Percentiles rank a stretch among this genome's conserved stretches.
These are phyloP conservation scores for Echium plantagineum DNA, from an alignment of 257 asterid species.

Conservation along the genomic window DNA sequence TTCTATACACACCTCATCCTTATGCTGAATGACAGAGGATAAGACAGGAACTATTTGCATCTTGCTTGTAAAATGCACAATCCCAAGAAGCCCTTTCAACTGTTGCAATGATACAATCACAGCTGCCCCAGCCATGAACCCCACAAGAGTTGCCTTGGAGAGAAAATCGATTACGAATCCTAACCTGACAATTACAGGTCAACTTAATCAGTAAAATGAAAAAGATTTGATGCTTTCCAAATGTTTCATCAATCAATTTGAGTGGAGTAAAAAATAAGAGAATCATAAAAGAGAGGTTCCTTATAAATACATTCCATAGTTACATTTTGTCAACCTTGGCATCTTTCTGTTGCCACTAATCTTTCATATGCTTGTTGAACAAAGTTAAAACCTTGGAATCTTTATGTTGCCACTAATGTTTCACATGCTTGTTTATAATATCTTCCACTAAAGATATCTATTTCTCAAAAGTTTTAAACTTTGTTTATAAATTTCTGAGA, in stretches of 20 bases:
- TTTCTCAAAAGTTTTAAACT: background rate
- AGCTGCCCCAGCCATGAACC: conserved; percentile 96
- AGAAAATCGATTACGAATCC: conserved; percentile 31
- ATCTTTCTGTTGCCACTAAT: background rate
- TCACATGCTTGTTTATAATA: background rate
- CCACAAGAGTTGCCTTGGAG: background rate
- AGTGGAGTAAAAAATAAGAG: background rate
- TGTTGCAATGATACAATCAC: conserved; percentile 75
- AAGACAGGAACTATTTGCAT: conserved; percentile 79
- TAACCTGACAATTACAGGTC: conserved; percentile 38
- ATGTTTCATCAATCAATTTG: background rate
- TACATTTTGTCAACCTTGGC: background rate
- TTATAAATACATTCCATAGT: background rate
- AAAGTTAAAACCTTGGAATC: background rate
- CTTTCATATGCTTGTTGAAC: background rate
- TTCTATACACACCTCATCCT: conserved; percentile 39
- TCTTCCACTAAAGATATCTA: background rate
- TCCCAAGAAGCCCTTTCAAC: conserved; percentile 77
- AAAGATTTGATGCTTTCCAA: conserved; percentile 3
- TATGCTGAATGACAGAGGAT: conserved; percentile 56
- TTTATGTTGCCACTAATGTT: too few species aligned
- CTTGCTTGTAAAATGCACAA: conserved; percentile 64
- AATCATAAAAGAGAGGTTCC: background rate
- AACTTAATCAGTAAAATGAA: conserved; percentile 4
- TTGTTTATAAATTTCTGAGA: too few species aligned